Evolutionary conservation across 805 yeast genomes (phyloP), one percentile per base, ranked within the genome.

Genomic region (Cyberlindnera amylophila): DNA sequence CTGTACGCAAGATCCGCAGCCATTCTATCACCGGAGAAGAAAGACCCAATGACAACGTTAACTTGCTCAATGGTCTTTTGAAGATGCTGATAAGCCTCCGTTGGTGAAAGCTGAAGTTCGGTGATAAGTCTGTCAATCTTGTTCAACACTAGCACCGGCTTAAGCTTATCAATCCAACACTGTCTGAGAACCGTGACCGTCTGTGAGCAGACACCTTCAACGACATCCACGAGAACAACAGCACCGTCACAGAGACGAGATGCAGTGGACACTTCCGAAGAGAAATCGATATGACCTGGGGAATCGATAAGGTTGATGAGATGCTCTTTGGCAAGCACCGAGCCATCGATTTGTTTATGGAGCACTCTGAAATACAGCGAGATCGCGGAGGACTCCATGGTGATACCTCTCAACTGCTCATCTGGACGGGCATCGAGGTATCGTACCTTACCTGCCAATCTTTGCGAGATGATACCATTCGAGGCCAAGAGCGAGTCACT

Each of bases 271-370:
- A 93, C 99, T 59, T 93, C 99, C 11, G 95, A 84, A 1, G 96
- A 84, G 62, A 93, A 93, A 65, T 93, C 99, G 46, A 93, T 88
- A 57, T 93, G 99, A n/a, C 99, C 99, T 0, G 99, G 99, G 0
- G 98, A 91, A 64, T 93, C 99, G 44, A 93, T 91, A 54, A 93
- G 73, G 59, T 93, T 93, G 58, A 93, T 83, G 42, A 93, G 67
- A 63, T 86, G 86, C 57, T 93, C 96, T 32, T 77, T 78, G 31
- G 82, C 75, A n/a, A 66, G 44, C 10, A 69, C 66, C 3, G 54
- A 57, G 6, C 66, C 72, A 32, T 61, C 63, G 34, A 63, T 67
- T 21, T 62, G 64, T 42, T 66, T 67, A 46, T 69, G 72, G 47
- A 82, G 65, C 4, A 88, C 81, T 57, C 83, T 79, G 65, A 91